Base-by-base conservation (phyloP, 169 alveolate species). In the Amoebophrya sp. region DNA sequence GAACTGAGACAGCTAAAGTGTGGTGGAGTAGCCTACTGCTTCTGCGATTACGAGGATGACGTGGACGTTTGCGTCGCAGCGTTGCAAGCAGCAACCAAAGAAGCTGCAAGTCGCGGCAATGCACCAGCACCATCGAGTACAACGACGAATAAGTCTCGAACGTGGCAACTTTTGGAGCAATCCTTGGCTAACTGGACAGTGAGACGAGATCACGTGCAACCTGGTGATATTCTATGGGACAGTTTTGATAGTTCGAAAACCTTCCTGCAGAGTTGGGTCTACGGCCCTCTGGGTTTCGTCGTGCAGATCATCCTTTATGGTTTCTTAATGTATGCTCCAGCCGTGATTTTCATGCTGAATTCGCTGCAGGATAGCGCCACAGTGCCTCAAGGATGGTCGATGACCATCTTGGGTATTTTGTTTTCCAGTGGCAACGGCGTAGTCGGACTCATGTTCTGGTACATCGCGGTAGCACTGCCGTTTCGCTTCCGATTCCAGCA, bases 351-450 rank as follows among this genome's bases (percentile, higher is more conserved):
- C 26, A 65, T 65, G 3, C 83, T 65, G 33, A 65, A 65, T 36
- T 65, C 83, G 33, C 26, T 65, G 36, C 83, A 65, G 33, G 83
- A 65, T 29, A 26, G 39, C 26, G 83, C 83, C 38, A 65, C 18
- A 29, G 83, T 65, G 83, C 83, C 83, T 10, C 26, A 1, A 36
- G 83, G 83, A 6, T 65, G 83, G 83, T 29, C 83, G 39, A 65
- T 65, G 83, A 65, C 83, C 36, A 26, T 65, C n/a, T 36, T 65
- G 2, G 83, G 83, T 29, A 65, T 65, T 36, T 36, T 65, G 2
- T 65, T 65, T 26, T 65, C 83, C 36, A 65, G 83, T 26, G 83
- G 83, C 83, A 65, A 65, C 83, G 83, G 83, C 2, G 83, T 65
- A 36, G 33, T 65, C 26, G 83, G 83, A 6, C 83, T 65, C 36